These are phyloP conservation scores for Myxozyma sirexii DNA, from an alignment of 805 yeast species.

Conservation along the genomic window DNA sequence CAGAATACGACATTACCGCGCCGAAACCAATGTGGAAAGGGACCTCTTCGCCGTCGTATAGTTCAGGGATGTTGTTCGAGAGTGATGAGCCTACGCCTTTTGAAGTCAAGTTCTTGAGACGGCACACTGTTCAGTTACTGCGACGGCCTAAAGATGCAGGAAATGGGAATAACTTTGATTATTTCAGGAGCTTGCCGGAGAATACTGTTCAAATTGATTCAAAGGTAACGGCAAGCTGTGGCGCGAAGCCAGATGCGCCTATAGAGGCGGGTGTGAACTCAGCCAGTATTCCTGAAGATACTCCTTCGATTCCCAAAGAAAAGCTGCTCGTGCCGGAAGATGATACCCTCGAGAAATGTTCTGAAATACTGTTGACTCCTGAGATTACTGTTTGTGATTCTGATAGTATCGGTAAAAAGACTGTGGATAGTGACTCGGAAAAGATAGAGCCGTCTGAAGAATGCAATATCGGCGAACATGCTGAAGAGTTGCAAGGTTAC, in stretches of 20 bases:
- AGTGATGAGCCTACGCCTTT: not conserved
- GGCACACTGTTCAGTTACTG: conserved; percentile 1
- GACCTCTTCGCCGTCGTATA: not conserved
- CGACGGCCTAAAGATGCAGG: not conserved
- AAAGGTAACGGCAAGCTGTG: not conserved
- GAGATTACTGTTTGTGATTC: not conserved
- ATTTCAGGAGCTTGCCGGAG: not conserved
- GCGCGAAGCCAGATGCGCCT: too few species aligned
- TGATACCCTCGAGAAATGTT: not conserved
- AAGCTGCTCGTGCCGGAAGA: not conserved
- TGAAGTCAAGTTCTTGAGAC: not conserved
- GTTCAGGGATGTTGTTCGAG: not conserved
- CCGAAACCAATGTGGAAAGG: not conserved
- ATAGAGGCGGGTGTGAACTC: too few species aligned
- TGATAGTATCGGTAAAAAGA: not conserved
- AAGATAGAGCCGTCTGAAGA: too few species aligned
- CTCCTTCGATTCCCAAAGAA: not conserved
- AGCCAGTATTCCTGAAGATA: not conserved
- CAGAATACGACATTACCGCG: not conserved
- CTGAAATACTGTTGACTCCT: not conserved
- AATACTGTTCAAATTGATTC: not conserved
- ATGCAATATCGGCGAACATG: too few species aligned
- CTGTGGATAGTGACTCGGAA: too few species aligned
- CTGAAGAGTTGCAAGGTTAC: too few species aligned
- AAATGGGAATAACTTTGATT: not conserved